Conservation (phyloP, 2,329 filamentous ascomycete genomes). For the Ophiostoma pallidulum region DNA sequence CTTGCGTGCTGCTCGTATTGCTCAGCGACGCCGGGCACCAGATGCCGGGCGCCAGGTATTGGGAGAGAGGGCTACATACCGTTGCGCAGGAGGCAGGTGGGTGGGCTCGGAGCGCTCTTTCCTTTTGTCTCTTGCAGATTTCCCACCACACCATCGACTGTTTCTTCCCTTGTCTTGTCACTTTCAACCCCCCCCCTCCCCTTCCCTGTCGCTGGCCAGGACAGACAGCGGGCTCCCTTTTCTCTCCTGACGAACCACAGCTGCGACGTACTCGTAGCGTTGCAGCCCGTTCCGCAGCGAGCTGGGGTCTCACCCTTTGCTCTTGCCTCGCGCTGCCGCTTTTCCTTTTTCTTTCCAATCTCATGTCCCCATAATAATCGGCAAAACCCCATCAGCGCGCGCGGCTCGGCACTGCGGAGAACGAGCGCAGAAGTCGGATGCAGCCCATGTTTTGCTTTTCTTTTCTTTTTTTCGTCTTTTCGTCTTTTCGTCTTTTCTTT, state of each 20-base stretch:
- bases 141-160: background rate
- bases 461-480: background rate
- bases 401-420: no score
- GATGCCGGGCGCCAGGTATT: background rate
- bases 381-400: no score
- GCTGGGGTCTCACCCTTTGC: background rate
- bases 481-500: background rate
- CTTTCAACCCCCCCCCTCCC: background rate
- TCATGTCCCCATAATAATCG: no score
- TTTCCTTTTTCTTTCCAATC: no score
- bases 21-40: background rate
- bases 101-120: background rate
- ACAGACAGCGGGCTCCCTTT: no score
- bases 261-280: no score
- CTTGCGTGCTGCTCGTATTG: no score
- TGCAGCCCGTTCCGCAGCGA: background rate
- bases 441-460: no score
- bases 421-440: no score
- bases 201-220: background rate
- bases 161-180: slow-evolving; percentile 1
- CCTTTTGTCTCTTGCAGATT: background rate
- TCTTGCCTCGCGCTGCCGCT: background rate
- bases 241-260: no score
- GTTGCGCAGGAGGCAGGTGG: no score
- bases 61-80: no score